phyloP scores from a whole-genome alignment of 2,329 filamentous ascomycete genomes.

The Fusarium liriodendri region DNA sequence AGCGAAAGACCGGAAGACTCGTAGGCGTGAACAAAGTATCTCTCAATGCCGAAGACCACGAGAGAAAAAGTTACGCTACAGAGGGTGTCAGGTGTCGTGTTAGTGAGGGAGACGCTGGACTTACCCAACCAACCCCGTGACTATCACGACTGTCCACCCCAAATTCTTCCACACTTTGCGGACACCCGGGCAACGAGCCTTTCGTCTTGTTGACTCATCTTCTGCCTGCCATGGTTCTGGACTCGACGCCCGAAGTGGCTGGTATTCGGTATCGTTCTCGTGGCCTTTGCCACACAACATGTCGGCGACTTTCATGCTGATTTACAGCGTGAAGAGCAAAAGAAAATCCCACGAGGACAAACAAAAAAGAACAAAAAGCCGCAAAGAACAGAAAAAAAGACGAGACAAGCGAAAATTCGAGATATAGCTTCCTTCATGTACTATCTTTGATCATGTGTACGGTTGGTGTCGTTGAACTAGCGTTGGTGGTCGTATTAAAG shows the following conservation, averaged over 20 bases:
- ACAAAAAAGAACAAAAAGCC: not conserved
- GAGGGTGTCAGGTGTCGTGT: not conserved
- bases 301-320: not conserved
- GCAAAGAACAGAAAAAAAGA: not conserved
- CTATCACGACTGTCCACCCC: constrained; percentile 1
- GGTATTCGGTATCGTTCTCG: not conserved
- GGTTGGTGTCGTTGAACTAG: not conserved
- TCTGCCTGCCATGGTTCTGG: not conserved
- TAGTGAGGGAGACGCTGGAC: not conserved
- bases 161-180: constrained; percentile 1
- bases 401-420: not conserved
- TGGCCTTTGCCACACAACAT: not conserved
- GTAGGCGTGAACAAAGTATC: constrained; percentile 27
- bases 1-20: constrained; percentile 23
- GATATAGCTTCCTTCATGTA: not conserved
- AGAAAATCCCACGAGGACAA: not conserved
- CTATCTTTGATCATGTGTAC: not conserved
- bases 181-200: not conserved
- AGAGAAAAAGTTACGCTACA: constrained; percentile 25
- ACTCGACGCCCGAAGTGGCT: not conserved
- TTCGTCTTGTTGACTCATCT: accelerated
- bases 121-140: constrained; percentile 19
- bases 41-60: constrained; percentile 18
- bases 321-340: not conserved
- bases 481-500: not conserved